These are phyloP conservation scores for carrot (Daucus carota) DNA, from an alignment of 129 eudicot species.

Conservation along the genomic window DH1_v3.0 NC_030389.2:34112001-34112500, in stretches of 20 bases:
- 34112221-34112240: conserved; percentile 58
- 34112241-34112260: conserved; percentile 70
- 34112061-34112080: conserved; percentile 54
- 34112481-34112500: background rate
- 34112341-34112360: background rate
- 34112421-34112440: background rate
- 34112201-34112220: conserved; percentile 59
- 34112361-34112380: background rate
- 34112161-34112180: conserved; percentile 67
- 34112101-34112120: conserved; percentile 56
- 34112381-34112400: background rate
- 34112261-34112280: conserved; percentile 68
- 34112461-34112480: background rate
- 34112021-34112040: conserved; percentile 66
- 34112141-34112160: conserved; percentile 60
- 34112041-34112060: conserved; percentile 46
- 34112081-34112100: conserved; percentile 84
- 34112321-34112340: background rate
- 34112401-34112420: background rate
- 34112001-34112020: conserved; percentile 61
- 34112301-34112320: conserved; percentile 1
- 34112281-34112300: conserved; percentile 78
- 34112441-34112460: background rate
- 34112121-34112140: conserved; percentile 53
- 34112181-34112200: conserved; percentile 84